Percentiles rank a stretch among this genome's conserved stretches.
Evolutionary conservation across 73 alveolate genomes (phyloP).

Genomic region (Tetrahymena elliotti): DNA sequence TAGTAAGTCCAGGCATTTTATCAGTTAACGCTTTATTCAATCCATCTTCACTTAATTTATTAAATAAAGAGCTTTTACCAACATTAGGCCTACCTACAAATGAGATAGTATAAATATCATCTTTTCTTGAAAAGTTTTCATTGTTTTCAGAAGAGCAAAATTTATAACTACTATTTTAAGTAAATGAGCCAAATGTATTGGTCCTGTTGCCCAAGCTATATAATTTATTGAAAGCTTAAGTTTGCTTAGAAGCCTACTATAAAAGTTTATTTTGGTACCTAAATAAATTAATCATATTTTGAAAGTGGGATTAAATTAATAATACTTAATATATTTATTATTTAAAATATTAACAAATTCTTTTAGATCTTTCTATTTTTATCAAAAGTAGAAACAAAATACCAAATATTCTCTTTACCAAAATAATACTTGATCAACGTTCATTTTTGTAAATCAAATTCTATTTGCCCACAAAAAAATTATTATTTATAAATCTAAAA

Average conservation of each 20-base stretch:
- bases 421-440: background rate
- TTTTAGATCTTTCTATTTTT: background rate
- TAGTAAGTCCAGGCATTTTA: constrained; percentile 51
- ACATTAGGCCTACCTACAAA: constrained; percentile 69
- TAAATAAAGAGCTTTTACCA: constrained; percentile 62
- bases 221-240: background rate
- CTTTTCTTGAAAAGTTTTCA: background rate
- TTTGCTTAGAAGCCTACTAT: background rate
- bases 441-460: too few species aligned
- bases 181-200: background rate
- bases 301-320: background rate
- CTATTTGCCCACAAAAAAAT: too few species aligned
- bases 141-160: background rate
- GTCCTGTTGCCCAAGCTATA: background rate
- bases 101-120: constrained; percentile 39
- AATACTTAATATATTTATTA: background rate
- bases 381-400: background rate
- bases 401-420: background rate
- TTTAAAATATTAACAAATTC: background rate
- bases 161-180: background rate
- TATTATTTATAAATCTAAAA: too few species aligned
- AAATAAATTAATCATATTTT: background rate
- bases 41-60: constrained; percentile 36
- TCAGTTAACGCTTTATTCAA: constrained; percentile 52
- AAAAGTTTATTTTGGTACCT: background rate